Base-by-base conservation (phyloP, 148 eudicot species). In the Camellia lanceoleosa region DNA sequence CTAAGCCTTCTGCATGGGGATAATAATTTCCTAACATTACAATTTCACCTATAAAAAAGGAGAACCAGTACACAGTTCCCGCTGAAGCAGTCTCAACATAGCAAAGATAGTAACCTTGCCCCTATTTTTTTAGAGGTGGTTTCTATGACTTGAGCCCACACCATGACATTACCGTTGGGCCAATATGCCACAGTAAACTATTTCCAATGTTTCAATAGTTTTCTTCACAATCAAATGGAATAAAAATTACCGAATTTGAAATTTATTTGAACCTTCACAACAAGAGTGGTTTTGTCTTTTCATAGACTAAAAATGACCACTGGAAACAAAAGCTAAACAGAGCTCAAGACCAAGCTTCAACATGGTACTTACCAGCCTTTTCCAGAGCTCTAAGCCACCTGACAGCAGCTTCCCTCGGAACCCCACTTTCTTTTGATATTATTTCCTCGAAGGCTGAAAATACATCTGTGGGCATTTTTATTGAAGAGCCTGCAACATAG, bases 401-500 rank as follows among this genome's bases (percentile, higher is more conserved):
- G 44, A 84, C 81, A 41, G 94, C 96, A 68, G 81, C 87, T 84
- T 95, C 96, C 75, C 82, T 89, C 0, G 92, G 62, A 84, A 87
- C 92, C 59, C 91, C 89, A 43, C 89, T 75, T 85, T 95, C 96
- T 65, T 71, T 79, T n/a, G 87, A 85, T 23, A 95, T 80, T 3
- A 91, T 90, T 43, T 93, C 96, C 88, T 93, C 96, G n/a, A 95
- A 90, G 2, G 94, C 86, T 9, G 89, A 86, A 82, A 87, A 79
- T 51, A 95, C 98, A 85, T 95, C 98, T 5, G 90, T 62, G 1
- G 97, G 97, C 97, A 95, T 95, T 82, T 95, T 93, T 56, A 91
- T 88, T 2, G 97, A 91, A 75, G 98, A 95, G 64, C 98, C 97
- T 2, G 97, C 94, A 73, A 92, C 86, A 74, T 92, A 95, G 3